Conservation (phyloP, 805 yeast genomes). For the Kregervanrija fluxuum region DNA sequence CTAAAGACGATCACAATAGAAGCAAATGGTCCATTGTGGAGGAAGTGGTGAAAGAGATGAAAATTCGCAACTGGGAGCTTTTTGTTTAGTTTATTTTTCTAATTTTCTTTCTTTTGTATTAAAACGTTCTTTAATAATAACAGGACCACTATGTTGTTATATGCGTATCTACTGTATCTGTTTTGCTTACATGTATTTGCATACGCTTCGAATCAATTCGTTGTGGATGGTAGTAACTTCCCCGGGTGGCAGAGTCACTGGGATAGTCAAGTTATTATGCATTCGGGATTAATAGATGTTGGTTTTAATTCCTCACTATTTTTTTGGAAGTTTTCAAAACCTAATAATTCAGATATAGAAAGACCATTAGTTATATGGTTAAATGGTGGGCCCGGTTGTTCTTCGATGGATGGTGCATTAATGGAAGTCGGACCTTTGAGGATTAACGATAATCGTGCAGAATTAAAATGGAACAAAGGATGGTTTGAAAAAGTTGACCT, state of each 20-base stretch:
- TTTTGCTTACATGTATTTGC: no score
- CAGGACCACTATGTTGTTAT: no score
- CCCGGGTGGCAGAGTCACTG: no score
- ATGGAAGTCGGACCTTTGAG: conserved; percentile 90
- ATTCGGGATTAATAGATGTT: conserved; percentile 60
- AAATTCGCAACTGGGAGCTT: conserved; percentile 4
- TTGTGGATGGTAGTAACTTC: no score
- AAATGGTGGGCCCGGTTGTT: conserved; percentile 98
- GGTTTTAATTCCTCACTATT: conserved; percentile 38
- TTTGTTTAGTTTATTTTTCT: background rate
- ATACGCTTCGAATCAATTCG: no score
- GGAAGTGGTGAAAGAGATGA: background rate
- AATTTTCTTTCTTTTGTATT: background rate
- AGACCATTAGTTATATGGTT: conserved; percentile 72
- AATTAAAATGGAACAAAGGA: conserved; percentile 53
- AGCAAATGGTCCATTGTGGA: no score
- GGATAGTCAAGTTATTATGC: conserved; percentile 31
- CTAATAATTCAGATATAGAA: conserved; percentile 13
- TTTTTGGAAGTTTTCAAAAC: conserved; percentile 62
- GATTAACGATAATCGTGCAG: conserved; percentile 31
- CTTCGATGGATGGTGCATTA: conserved; percentile 95
- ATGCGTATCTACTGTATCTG: no score
- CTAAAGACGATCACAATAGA: no score
- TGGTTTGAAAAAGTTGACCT: conserved; percentile 81
- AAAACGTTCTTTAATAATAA: no score